Conservation (phyloP, 2,329 filamentous ascomycete genomes). For the Didymella pomorum region DNA sequence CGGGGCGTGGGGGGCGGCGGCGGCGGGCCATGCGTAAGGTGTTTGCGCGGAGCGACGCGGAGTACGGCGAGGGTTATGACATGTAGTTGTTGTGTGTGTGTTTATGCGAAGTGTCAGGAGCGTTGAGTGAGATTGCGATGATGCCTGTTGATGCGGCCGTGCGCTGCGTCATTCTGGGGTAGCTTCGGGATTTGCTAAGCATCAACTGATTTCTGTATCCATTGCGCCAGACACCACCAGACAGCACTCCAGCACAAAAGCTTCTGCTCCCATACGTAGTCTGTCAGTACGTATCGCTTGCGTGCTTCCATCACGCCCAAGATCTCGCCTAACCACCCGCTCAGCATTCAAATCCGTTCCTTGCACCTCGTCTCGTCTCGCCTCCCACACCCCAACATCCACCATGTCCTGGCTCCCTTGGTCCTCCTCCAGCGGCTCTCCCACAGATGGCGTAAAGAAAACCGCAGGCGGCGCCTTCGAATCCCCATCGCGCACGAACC, state of each 20-base stretch:
- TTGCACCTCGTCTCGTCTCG: neutral
- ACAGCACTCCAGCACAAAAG: neutral
- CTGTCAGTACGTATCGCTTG: too few relatives aligned
- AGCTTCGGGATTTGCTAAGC: constrained; percentile 21
- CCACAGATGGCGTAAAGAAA: constrained; percentile 52
- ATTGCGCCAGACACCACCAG: too few relatives aligned
- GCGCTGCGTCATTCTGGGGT: constrained; percentile 24
- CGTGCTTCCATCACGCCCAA: too few relatives aligned
- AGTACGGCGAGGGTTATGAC: constrained; percentile 6
- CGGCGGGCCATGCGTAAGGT: constrained; percentile 59
- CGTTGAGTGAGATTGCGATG: too few relatives aligned
- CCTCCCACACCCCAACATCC: constrained; percentile 14
- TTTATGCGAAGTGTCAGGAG: constrained; percentile 15
- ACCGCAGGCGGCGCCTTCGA: constrained; percentile 65
- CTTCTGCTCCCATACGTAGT: neutral
- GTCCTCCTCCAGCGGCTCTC: constrained; percentile 45
- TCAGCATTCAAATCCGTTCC: too few relatives aligned
- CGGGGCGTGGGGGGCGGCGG: constrained; percentile 69
- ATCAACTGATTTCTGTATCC: too few relatives aligned
- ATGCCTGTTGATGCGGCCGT: neutral
- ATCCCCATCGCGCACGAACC: constrained; percentile 84
- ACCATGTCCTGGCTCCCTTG: constrained; percentile 64
- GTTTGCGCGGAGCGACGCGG: constrained; percentile 23
- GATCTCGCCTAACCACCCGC: too few relatives aligned
- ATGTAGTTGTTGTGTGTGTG: neutral